Evolutionary conservation across 2,329 filamentous ascomycete species (phyloP).

Genomic region (Alternaria arborescens): DNA sequence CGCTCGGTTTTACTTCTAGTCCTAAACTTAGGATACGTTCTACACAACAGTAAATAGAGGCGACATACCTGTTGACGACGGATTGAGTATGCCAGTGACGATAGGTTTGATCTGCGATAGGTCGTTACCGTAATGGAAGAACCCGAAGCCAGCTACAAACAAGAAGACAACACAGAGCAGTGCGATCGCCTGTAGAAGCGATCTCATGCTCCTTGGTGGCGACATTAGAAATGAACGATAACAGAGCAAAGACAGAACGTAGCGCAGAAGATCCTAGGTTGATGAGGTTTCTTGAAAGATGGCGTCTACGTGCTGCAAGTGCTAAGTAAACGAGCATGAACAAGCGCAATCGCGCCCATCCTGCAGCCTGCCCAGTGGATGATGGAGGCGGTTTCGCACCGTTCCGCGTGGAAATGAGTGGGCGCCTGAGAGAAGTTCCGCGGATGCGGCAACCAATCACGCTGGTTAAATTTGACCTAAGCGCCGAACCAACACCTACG

Average conservation of each 20-base stretch:
- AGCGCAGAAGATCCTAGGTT: not conserved
- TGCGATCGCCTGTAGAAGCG: conserved; percentile 22
- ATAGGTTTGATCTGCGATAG: conserved; percentile 9
- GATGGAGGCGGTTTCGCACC: not conserved
- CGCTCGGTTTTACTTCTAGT: conserved; percentile 7
- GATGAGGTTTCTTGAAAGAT: not conserved
- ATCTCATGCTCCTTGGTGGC: conserved; percentile 19
- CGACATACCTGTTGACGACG: conserved; percentile 7
- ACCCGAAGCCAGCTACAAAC: conserved; percentile 19
- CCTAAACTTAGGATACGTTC: not conserved
- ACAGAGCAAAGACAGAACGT: not conserved
- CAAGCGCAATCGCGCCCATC: not conserved
- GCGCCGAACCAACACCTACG: not conserved
- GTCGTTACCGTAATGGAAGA: conserved; percentile 17
- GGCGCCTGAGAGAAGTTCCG: not conserved
- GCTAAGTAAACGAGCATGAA: not conserved
- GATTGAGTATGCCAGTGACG: conserved; percentile 8
- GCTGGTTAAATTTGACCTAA: not conserved
- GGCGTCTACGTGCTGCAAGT: not conserved
- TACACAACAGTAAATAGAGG: not conserved
- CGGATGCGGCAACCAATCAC: not conserved
- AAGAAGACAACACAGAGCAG: conserved; percentile 21
- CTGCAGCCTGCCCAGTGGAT: not conserved
- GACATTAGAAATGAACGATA: conserved; percentile 12
- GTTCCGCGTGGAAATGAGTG: not conserved